Base-by-base conservation (phyloP, 2,329 filamentous ascomycete genomes). In the Calonectria hawksworthii region DNA sequence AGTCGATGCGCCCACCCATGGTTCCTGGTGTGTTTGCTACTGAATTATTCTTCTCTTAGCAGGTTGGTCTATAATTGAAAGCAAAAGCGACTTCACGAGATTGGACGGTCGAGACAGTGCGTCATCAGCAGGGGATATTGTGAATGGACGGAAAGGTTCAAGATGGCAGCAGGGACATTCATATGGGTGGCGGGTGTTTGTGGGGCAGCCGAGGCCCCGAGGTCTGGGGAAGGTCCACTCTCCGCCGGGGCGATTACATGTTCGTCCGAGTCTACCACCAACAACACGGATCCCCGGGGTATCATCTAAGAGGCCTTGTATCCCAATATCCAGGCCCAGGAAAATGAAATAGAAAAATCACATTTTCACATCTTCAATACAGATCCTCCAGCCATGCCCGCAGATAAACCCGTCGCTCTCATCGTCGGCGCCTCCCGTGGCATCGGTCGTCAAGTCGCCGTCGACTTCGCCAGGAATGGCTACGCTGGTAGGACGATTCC, bases 391-490 rank as follows among this genome's bases (percentile, higher is more conserved):
- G 75, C 11, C 61, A 81, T 80, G 79, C 32, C 76, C 30, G 50
- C 75, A 16, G 81, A 86, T 23, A 83, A 87, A 71, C 87, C 88
- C 75, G 93, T 96, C 9, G 94, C 93, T 26, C 88, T 96, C 26
- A 87, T 96, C 6, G 89, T 96, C 26, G 94, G 94, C 50, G 94
- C 94, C 2, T 96, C 94, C 0, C 88, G 95, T 75, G 95, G 95
- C 47, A 96, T 98, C 76, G 95, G 95, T 59, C 89, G 94, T 51
- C 95, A 97, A 83, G 88, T 97, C 50, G 94, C 95, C 71, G 90
- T 98, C 79, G 94, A 95, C 82, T 88, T 98, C 4, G 93, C 94
- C 10, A 91, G 87, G 79, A 89, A 92, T 77, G 93, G 92, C 47
- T 96, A 96, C 82, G 87, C 89, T 69, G 93, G 95, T 95, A 86